Evolutionary conservation across 495 filamentous ascomycete genomes (phyloP).

Genomic region (Talaromyces thailandensis): DNA sequence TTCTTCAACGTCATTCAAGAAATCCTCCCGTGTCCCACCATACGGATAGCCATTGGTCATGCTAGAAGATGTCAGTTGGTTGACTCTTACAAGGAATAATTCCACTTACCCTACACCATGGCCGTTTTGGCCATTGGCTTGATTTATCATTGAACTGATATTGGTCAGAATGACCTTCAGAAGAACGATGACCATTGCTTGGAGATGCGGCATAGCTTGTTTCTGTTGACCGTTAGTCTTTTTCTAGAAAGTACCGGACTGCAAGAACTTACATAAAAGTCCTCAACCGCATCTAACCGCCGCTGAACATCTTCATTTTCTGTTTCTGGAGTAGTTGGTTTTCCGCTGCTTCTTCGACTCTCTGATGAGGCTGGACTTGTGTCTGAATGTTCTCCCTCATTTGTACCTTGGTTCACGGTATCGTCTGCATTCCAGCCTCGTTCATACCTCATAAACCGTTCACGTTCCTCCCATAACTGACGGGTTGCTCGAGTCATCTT

Average conservation of each 20-base stretch:
- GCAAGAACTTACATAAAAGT: conserved; percentile 65
- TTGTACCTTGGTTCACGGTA: conserved; percentile 29
- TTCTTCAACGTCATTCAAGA: conserved; percentile 49
- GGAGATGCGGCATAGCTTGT: conserved; percentile 70
- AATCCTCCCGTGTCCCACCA: conserved; percentile 5
- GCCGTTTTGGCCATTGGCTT: conserved; percentile 38
- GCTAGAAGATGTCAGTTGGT: conserved; percentile 18
- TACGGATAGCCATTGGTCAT: conserved; percentile 21
- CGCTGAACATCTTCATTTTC: conserved; percentile 47
- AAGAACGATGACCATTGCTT: conserved; percentile 89
- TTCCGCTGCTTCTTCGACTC: conserved; percentile 19
- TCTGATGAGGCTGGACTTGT: conserved; percentile 27
- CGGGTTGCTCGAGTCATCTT: conserved; percentile 83
- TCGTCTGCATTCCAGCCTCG: conserved; percentile 70
- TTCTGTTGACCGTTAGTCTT: conserved; percentile 39
- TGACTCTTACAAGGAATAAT: neutral
- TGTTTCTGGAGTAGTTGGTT: conserved; percentile 44
- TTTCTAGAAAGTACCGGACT: neutral
- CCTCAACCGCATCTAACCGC: conserved; percentile 65
- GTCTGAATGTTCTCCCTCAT: conserved; percentile 25
- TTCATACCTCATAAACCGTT: conserved; percentile 83
- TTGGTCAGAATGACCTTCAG: conserved; percentile 79
- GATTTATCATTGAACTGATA: conserved; percentile 56
- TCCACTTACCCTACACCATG: conserved; percentile 25
- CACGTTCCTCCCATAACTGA: conserved; percentile 90